phyloP scores from a whole-genome alignment of 371 early-diverging fungal species.

The Smittium mucronatum region DNA sequence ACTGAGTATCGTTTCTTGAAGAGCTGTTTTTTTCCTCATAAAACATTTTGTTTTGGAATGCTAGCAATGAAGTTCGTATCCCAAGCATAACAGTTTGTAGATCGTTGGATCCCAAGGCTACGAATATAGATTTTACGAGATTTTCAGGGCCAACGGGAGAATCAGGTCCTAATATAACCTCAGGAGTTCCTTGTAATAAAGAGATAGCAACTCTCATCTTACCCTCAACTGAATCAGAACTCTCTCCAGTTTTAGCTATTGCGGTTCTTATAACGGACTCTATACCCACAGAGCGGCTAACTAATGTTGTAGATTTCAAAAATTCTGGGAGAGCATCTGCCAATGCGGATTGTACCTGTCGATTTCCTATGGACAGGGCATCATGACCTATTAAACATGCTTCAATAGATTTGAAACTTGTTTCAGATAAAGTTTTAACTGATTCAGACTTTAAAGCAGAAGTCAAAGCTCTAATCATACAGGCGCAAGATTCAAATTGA shows the following conservation, averaged over 20 bases:
- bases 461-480: conserved; percentile 23
- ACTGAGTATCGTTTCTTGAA: conserved; percentile 20
- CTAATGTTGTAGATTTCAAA: not conserved
- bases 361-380: conserved; percentile 6
- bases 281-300: not conserved
- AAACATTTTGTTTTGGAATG: conserved; percentile 14
- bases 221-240: not conserved
- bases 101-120: conserved; percentile 22
- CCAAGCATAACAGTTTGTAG: conserved; percentile 15
- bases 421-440: conserved; percentile 16
- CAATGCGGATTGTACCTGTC: conserved; percentile 1
- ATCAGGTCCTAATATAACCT: not conserved
- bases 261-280: not conserved
- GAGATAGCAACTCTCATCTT: conserved; percentile 4
- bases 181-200: not conserved
- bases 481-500: conserved; percentile 5
- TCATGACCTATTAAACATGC: conserved; percentile 7
- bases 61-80: conserved; percentile 18
- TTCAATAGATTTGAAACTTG: conserved; percentile 27
- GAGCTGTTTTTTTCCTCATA: conserved; percentile 7
- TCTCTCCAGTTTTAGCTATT: not conserved
- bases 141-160: not conserved
- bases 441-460: conserved; percentile 22
- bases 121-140: conserved; percentile 13
- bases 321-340: not conserved